Base-by-base conservation (phyloP, 2,329 filamentous ascomycete species). In the Sordariomycetes sp. region DNA sequence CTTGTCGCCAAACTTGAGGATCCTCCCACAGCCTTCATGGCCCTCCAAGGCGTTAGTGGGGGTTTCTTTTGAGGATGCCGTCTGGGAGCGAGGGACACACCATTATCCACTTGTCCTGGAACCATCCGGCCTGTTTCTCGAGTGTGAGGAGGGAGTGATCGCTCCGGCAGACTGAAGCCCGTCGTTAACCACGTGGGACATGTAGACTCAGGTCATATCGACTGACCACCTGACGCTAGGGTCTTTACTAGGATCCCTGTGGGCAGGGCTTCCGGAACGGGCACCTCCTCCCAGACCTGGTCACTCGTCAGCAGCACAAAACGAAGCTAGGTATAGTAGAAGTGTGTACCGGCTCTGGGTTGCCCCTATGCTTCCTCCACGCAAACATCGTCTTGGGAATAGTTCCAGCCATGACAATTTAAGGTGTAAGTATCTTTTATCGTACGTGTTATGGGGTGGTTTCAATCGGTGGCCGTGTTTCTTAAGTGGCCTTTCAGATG, bases 311-410 rank as follows among this genome's bases (percentile, higher is more conserved):
- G 16, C n/a, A 7, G 4, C 22, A 7, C 7, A 14, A 32, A 37
- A 3, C 46, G 14, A 24, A 12, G 2, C 3, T 24, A 2, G 46
- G n/a, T 7, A 46, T n/a, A 8, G 43, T 20, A 12, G 46, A n/a
- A n/a, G 14, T 7, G 8, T 12, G 46, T 60, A 67, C 63, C 18
- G 67, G 66, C 18, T 64, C 61, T 1, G 63, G 64, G 34, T 64
- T 66, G 51, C 69, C 70, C 57, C 61, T 64, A 54, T 71, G 66
- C 59, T 71, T 71, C 46, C 67, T 65, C 70, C 70, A 72, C 1
- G 68, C 70, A 53, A 63, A 61, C 70, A 72, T 72, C 2, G 67
- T 67, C 54, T 59, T 53, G 8, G 65, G 64, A 11, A 66, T 56
- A 16, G 51, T 3, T 11, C 35, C 32, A 1, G 51, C 20, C 62